phyloP scores from a whole-genome alignment of 2,329 filamentous ascomycete genomes.

The Pezicula radicicola region DNA sequence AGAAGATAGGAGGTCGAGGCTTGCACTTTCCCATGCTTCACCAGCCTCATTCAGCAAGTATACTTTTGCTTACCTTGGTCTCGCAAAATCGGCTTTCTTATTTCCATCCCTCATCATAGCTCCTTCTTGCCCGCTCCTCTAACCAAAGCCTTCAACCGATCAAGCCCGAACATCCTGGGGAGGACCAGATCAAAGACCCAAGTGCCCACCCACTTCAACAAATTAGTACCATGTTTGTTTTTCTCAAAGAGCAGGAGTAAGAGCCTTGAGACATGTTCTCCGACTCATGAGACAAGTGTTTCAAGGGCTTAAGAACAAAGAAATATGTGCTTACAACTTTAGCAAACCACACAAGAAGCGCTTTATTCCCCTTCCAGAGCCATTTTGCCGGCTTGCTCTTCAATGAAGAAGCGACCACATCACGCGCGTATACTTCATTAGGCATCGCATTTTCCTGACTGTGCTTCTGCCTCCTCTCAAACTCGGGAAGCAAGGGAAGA shows the following conservation, averaged over 20 bases:
- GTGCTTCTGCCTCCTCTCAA: neutral
- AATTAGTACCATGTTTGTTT: neutral
- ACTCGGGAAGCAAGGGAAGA: neutral
- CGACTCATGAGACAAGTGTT: slow-evolving; percentile 1
- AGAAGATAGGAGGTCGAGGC: too few relatives aligned
- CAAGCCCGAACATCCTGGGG: too few relatives aligned
- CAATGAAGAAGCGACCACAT: slow-evolving; percentile 15
- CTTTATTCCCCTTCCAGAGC: slow-evolving; percentile 15
- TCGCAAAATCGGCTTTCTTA: too few relatives aligned
- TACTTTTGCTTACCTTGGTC: too few relatives aligned
- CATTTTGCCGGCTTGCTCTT: slow-evolving; percentile 12
- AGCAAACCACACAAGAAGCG: slow-evolving; percentile 5
- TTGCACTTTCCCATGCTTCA: too few relatives aligned
- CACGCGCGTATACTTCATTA: slow-evolving; percentile 15
- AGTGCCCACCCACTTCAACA: too few relatives aligned
- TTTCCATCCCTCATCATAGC: too few relatives aligned
- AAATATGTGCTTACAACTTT: neutral
- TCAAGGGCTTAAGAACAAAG: slow-evolving; percentile 2
- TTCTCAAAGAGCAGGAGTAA: neutral
- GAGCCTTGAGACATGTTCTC: neutral
- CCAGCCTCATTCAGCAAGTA: too few relatives aligned
- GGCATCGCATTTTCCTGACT: slow-evolving; percentile 4
- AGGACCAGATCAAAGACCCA: too few relatives aligned
- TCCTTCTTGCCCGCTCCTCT: too few relatives aligned
- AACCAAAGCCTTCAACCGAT: too few relatives aligned